Base-by-base conservation (phyloP, 2,329 filamentous ascomycete species). In the Ophiosphaerella narmari region DNA sequence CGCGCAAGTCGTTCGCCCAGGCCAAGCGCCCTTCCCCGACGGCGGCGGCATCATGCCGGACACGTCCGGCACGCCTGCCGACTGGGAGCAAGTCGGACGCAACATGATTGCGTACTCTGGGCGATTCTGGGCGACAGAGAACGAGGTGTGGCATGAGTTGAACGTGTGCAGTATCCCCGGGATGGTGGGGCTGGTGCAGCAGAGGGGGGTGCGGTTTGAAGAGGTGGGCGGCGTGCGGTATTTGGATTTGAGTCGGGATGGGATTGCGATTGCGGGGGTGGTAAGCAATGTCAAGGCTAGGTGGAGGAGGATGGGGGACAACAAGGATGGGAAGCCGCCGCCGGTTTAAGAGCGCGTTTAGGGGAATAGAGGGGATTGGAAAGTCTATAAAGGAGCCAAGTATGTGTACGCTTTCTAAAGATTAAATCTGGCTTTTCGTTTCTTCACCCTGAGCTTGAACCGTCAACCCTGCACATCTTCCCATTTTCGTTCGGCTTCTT, bases 1-100 rank as follows among this genome's bases (percentile, higher is more conserved):
- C 12, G 70, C 71, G 24, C 67, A 73, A 49, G 67, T 75, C 57
- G 54, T 70, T 38, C 72, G 70, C 8, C 72, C 72, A 2, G 70
- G 70, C 4, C 72, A 74, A 50, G 8, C 45, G 2, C 35, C 29
- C 14, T 58, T 55, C 18, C 36, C 39, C 16, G 23, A 43, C 14
- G 49, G 46, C 23, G 46, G 39, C 21, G 52, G 52, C n/a, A 42
- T 51, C 24, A 13, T 29, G 7, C 39, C 39, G 9, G 26, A 32
- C 39, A 32, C 48, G 5, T 48, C 46, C 8, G 40, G 39, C 36
- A 50, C 43, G 5, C 42, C 47, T n/a, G 21, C 42, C 2, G 49
- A 53, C 36, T 55, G 48, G 52, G 52, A 53, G 18, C 35, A 44
- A 14, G 46, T 44, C n/a, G 55, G 52, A 2, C 43, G 42, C 18